Base-by-base conservation (phyloP, 2,329 filamentous ascomycete genomes). In the Fusarium sacchari region DNA sequence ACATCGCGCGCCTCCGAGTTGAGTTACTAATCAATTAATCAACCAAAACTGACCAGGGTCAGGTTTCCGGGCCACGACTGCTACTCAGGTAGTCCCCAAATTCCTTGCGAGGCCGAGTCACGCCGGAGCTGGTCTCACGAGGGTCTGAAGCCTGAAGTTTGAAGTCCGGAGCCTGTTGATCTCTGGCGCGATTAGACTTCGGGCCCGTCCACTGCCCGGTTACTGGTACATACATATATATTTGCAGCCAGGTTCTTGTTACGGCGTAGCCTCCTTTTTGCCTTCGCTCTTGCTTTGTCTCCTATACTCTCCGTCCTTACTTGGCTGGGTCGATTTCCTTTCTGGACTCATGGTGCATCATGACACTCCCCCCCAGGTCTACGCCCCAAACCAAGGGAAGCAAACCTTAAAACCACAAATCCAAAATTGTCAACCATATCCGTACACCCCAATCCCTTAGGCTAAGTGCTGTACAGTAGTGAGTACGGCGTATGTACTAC, bases 151-250 rank as follows among this genome's bases (percentile, higher is more conserved):
- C 37, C 60, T 36, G 47, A 44, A 56, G 46, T 55, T 49, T 26
- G 39, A 64, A 65, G 52, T 56, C 47, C 72, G 59, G 65, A 71
- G 73, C 61, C 56, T 76, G 71, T 64, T 67, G 68, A 72, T 65
- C 28, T 56, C 55, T 71, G 64, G 70, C 75, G 75, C 64, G 72
- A 76, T 76, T 77, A 77, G 73, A 77, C 75, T 77, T 77, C 76
- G 63, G 73, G 71, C 72, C 76, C 71, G 67, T 68, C 70, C 30
- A 20, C 67, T 75, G n/a, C n/a, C n/a, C n/a, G 63, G 57, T 30
- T 17, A 15, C 67, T 75, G 62, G 50, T 34, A n/a, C n/a, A n/a
- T n/a, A n/a, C n/a, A n/a, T n/a, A n/a, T n/a, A 49, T 47, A 60
- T 22, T 58, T 46, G 50, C 55, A 57, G 52, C 46, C 24, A n/a